Evolutionary conservation across 2,329 filamentous ascomycete species (phyloP), one percentile per base, ranked within the genome.

Genomic region (Xylaria sp.): DNA sequence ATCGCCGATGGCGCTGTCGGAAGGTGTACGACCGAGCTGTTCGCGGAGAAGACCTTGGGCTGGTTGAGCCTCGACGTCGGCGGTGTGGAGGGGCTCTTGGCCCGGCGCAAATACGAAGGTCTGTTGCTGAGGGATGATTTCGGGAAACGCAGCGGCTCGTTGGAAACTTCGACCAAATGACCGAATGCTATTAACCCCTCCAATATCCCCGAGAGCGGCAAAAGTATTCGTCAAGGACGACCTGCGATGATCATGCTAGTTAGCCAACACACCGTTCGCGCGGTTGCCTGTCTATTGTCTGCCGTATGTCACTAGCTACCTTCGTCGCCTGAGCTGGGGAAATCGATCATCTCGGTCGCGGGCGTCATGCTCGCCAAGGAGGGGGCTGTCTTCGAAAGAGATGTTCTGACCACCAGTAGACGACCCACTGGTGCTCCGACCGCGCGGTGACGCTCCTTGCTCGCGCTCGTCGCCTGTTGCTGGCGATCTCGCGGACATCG

Each of bases 101-200:
- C 89, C 88, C 51, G 88, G 84, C 1, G 86, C 86, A 71, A 90
- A 87, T 63, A 93, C 85, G 78, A 97, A 94, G 41, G 92, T 91
- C 15, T 90, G 90, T 18, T 90, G 89, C 65, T 92, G 90, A 5
- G 94, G 93, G 41, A 96, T 91, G 74, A 97, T 93, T 80, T 98
- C 94, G 72, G 90, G 88, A 80, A 98, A 98, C 66, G 88, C 91
- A 32, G 94, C 94, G 46, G 95, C 95, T 79, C 95, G 90, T 81
- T 95, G 93, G 92, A 94, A 97, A 75, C 93, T 97, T 70, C 92
- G 89, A 54, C 94, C 93, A 79, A 98, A 98, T 76, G 94, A 97
- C 77, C 96, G 91, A 76, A 98, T 92, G 80, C 93, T 97, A 84
- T 98, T 98, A 70, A 94, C 91, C 60, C 95, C 95, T 72, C 95